Evolutionary conservation across 495 filamentous ascomycete genomes (phyloP).

Genomic region (Copromyces sp.): DNA sequence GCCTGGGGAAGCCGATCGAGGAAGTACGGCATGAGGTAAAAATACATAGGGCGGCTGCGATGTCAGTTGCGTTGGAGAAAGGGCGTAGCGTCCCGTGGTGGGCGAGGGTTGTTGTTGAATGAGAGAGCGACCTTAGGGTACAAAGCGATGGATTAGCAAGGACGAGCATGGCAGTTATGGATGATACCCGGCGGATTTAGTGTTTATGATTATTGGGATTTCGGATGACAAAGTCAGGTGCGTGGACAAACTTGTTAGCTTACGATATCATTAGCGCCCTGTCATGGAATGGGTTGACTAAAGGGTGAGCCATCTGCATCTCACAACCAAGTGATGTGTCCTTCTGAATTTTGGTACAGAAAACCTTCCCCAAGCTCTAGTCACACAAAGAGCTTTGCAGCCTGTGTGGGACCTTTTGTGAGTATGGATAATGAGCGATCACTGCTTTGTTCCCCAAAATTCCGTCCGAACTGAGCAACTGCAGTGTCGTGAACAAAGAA

Average conservation of each 20-base stretch:
- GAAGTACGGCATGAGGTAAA: not conserved
- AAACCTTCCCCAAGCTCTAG: not conserved
- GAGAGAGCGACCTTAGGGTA: not conserved
- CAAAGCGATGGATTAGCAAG: too few relatives aligned
- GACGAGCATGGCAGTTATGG: not conserved
- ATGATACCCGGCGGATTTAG: not conserved
- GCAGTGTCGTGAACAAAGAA: not conserved
- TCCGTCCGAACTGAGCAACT: not conserved
- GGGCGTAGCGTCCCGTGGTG: not conserved
- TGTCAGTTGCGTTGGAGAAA: not conserved
- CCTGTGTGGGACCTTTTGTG: not conserved
- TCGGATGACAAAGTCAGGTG: not conserved
- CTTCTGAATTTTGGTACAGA: not conserved
- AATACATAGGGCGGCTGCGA: not conserved
- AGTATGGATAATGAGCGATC: not conserved
- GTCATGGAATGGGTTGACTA: not conserved
- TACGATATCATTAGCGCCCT: not conserved
- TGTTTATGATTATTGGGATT: not conserved
- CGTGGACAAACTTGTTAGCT: not conserved
- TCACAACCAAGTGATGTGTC: not conserved
- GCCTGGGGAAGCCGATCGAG: not conserved
- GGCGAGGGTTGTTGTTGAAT: not conserved
- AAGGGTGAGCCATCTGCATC: not conserved
- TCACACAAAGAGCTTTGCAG: not conserved
- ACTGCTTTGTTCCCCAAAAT: not conserved